phyloP scores from a whole-genome alignment of 2,329 filamentous ascomycete genomes.

The Scopulariopsis brevicaulis region DNA sequence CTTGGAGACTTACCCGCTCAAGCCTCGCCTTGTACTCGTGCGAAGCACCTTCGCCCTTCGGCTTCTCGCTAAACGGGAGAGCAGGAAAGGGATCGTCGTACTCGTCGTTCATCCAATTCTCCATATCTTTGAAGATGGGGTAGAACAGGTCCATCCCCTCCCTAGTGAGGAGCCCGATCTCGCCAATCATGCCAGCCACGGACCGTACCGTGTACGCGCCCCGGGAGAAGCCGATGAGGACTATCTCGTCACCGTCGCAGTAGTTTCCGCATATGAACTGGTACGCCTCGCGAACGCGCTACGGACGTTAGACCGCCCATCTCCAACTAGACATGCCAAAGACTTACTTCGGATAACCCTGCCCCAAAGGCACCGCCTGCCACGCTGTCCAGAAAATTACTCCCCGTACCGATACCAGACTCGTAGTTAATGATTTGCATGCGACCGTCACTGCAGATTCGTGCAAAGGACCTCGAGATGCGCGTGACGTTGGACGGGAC shows the following conservation, averaged over 20 bases:
- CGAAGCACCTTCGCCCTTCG: conserved; percentile 28
- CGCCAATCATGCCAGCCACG: conserved; percentile 39
- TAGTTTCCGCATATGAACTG: conserved; percentile 53
- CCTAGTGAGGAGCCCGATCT: conserved; percentile 38
- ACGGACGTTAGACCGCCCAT: neutral
- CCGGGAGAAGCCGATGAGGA: conserved; percentile 45
- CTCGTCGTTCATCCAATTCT: conserved; percentile 33
- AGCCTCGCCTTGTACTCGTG: conserved; percentile 30
- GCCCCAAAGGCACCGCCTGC: conserved; percentile 43
- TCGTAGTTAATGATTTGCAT: conserved; percentile 51
- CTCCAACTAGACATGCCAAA: neutral
- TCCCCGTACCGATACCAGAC: conserved; percentile 45
- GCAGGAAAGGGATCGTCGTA: conserved; percentile 35
- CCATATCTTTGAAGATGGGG: conserved; percentile 44
- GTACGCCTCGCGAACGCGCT: conserved; percentile 50
- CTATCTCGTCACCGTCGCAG: conserved; percentile 42
- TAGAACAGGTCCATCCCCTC: conserved; percentile 42
- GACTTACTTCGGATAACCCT: conserved; percentile 37
- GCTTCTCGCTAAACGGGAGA: conserved; percentile 35
- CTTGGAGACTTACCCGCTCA: conserved; percentile 21
- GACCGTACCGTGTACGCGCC: conserved; percentile 48
- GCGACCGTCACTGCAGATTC: conserved; percentile 34
- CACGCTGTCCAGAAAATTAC: conserved; percentile 34
- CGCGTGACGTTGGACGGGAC: conserved; percentile 50
- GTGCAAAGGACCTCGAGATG: conserved; percentile 44